Base-by-base conservation (phyloP, 192 early-diverging fungal genomes). In the Gigaspora rosea region DNA sequence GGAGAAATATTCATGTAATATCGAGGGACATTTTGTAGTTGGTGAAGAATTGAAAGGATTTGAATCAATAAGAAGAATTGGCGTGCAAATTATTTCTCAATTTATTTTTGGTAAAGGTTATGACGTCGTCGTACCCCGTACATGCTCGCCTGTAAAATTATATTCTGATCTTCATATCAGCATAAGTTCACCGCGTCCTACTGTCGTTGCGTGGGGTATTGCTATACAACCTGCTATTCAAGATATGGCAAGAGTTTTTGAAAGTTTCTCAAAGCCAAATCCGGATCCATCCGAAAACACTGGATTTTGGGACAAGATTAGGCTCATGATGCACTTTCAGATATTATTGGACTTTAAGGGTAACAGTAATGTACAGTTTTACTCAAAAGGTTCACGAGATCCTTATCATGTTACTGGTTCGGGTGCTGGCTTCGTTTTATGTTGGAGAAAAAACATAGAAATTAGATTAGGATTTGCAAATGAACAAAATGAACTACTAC, bases 301-400 rank as follows among this genome's bases (percentile, higher is more conserved):
- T 58, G 85, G 85, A 1, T 82, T 86, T 54, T 86, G 85, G 85
- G 85, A 86, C 15, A 84, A 84, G 36, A 67, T 86, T 33, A 75
- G 85, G 18, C 58, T 84, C 0, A 82, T 84, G 58, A 82, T 86
- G 27, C 85, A 86, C 59, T 79, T 83, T 15, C 71, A 49, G 11
- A 74, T 78, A n/a, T 73, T 69, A 27, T 80, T 84, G 13, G 66
- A 68, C 2, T 86, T 84, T 73, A 63, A 80, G 4, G 80, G 80
- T 9, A 59, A 50, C 1, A 83, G 85, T 0, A 81, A 84, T 52
- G 49, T 86, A 18, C 79, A 75, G 7, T 66, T 84, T 32, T 81
- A 77, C 1, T 61, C 82, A 52, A 82, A 86, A 52, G 85, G 85
- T 3, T 66, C 83, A 1, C 61, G 85, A 20, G 79, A 86, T 57